Evolutionary conservation across 371 early-diverging fungal species (phyloP).

Genomic region (Mucor lusitanicus): DNA sequence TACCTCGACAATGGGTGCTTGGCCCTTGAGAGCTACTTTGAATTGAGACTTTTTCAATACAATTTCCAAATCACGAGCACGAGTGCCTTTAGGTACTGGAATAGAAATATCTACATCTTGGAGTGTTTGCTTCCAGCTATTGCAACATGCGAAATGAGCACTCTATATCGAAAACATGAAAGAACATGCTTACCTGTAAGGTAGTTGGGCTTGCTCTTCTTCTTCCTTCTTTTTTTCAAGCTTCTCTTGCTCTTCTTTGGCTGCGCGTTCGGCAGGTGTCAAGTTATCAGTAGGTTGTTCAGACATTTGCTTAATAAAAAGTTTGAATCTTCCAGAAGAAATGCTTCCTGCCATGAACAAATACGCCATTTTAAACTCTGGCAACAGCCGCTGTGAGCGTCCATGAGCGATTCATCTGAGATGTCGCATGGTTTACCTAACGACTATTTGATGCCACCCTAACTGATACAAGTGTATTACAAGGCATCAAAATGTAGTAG

Average conservation of each 20-base stretch:
- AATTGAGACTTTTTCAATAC: slow-evolving; percentile 68
- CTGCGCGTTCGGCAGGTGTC: slow-evolving; percentile 42
- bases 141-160: no score
- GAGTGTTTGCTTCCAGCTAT: slow-evolving; percentile 84
- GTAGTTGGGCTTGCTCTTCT: slow-evolving; percentile 60
- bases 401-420: not conserved
- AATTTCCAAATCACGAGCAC: slow-evolving; percentile 70
- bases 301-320: slow-evolving; percentile 12
- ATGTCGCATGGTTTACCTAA: not conserved
- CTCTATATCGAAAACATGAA: not conserved
- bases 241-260: slow-evolving; percentile 32
- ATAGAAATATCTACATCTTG: slow-evolving; percentile 80
- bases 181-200: slow-evolving; percentile 37
- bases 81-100: slow-evolving; percentile 78
- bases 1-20: slow-evolving; percentile 77
- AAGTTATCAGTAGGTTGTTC: slow-evolving; percentile 23
- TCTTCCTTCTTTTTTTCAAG: slow-evolving; percentile 33
- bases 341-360: not conserved
- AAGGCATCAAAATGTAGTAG: no score
- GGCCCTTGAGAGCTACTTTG: slow-evolving; percentile 77
- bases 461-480: not conserved
- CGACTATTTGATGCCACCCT: not conserved
- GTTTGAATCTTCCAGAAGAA: slow-evolving; percentile 1
- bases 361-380: no score
- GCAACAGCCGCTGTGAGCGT: not conserved